A percentile compares a stretch with the other conserved stretches of the same genome.
phyloP scores from a whole-genome alignment of 805 yeast genomes.

The Pichia phayaonensis region DNA sequence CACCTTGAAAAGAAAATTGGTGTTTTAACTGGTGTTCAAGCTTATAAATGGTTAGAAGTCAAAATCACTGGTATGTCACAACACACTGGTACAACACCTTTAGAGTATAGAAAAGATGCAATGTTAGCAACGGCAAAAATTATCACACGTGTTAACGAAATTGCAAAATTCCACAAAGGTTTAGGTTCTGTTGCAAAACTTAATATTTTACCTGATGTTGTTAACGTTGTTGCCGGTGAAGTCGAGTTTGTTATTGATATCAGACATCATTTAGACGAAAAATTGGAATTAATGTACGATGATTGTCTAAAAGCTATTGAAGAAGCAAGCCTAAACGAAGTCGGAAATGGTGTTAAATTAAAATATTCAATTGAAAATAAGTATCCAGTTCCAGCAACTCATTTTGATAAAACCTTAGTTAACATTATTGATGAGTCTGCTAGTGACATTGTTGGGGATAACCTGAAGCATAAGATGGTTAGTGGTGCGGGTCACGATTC shows the following conservation, averaged over 20 bases:
- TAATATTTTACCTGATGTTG: slow-evolving; percentile 50
- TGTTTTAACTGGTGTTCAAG: slow-evolving; percentile 60
- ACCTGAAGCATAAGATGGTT: slow-evolving; percentile 37
- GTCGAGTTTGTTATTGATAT: slow-evolving; percentile 55
- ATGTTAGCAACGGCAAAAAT: slow-evolving; percentile 50
- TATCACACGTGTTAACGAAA: slow-evolving; percentile 47
- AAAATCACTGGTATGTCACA: slow-evolving; percentile 56
- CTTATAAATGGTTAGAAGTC: slow-evolving; percentile 53
- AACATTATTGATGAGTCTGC: slow-evolving; percentile 48
- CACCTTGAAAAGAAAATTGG: slow-evolving; percentile 50
- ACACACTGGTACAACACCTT: slow-evolving; percentile 71
- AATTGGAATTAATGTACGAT: slow-evolving; percentile 32
- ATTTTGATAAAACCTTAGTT: slow-evolving; percentile 46
- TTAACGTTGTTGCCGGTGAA: slow-evolving; percentile 59
- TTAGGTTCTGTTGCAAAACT: slow-evolving; percentile 53
- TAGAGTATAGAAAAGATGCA: slow-evolving; percentile 54
- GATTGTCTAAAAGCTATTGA: slow-evolving; percentile 26
- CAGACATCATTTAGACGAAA: slow-evolving; percentile 45
- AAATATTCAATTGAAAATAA: slow-evolving; percentile 39
- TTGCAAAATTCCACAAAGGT: slow-evolving; percentile 46
- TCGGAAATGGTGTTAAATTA: slow-evolving; percentile 32
- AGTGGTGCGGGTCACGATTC: slow-evolving; percentile 77
- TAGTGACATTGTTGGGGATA: slow-evolving; percentile 38
- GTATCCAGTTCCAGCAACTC: slow-evolving; percentile 37
- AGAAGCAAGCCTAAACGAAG: slow-evolving; percentile 18